Conservation (phyloP, 2,329 filamentous ascomycete species). For the Cadophora gregata region DNA sequence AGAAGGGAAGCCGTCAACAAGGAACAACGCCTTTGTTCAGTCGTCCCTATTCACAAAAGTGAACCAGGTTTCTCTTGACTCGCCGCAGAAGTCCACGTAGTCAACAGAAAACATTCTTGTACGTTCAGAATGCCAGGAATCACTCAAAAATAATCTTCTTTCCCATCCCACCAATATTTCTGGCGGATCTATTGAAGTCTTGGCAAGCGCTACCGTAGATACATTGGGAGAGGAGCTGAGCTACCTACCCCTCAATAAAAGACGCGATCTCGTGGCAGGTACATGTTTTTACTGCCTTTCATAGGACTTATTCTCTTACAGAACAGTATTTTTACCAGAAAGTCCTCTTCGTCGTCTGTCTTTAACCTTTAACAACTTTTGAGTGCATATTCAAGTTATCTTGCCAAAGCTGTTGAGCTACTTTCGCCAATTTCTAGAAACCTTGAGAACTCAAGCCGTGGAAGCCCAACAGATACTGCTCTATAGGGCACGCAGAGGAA, state of each 20-base stretch:
- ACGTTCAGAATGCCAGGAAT: not conserved
- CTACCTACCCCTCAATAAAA: slow-evolving; percentile 12
- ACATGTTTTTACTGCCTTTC: not conserved
- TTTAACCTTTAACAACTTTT: not conserved
- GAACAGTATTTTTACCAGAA: not conserved
- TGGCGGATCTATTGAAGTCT: slow-evolving; percentile 5
- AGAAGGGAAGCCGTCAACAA: slow-evolving; percentile 16
- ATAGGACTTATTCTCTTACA: not conserved
- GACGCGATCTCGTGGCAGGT: not conserved
- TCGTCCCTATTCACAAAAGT: not conserved
- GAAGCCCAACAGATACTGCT: not conserved
- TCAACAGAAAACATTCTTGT: not conserved
- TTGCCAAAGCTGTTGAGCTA: not conserved
- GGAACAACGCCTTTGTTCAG: not conserved
- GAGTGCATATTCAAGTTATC: not conserved
- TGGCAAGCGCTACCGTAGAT: slow-evolving; percentile 8
- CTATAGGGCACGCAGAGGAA: not conserved
- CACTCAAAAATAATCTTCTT: not conserved
- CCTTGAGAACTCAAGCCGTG: not conserved
- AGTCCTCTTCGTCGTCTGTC: not conserved
- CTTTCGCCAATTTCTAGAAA: not conserved
- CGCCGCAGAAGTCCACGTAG: not conserved
- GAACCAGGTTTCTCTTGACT: not conserved
- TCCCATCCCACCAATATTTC: slow-evolving; percentile 1
- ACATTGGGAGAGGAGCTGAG: not conserved